Evolutionary conservation across 148 eudicot species (phyloP).

Genomic region (Arbutus unedo): DNA sequence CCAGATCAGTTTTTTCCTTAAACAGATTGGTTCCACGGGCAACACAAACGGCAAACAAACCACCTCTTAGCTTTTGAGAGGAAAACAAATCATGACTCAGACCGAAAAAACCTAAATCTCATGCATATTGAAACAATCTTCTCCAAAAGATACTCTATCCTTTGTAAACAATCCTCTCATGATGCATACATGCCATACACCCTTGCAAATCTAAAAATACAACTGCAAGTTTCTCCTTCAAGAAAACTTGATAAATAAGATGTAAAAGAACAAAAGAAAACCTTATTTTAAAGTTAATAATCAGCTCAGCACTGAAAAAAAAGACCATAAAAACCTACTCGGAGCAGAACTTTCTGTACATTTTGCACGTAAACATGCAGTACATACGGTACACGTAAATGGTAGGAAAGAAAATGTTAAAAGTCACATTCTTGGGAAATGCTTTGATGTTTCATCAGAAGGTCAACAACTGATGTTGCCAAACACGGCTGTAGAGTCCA

Average conservation of each 20-base stretch:
- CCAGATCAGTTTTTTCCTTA: too few relatives aligned
- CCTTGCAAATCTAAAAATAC: not conserved
- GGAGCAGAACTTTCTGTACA: not conserved
- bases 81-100: too few relatives aligned
- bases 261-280: not conserved
- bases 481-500: not conserved
- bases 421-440: not conserved
- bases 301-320: not conserved
- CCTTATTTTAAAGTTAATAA: not conserved
- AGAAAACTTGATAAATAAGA: not conserved
- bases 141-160: too few relatives aligned
- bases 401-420: not conserved
- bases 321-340: not conserved
- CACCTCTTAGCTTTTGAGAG: too few relatives aligned
- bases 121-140: too few relatives aligned
- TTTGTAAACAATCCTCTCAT: not conserved
- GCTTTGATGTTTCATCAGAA: not conserved
- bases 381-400: not conserved
- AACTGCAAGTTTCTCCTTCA: not conserved
- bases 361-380: not conserved
- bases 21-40: too few relatives aligned
- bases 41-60: too few relatives aligned
- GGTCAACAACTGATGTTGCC: conserved; percentile 7
- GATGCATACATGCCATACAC: not conserved
- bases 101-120: too few relatives aligned